A percentile compares a stretch with the other conserved stretches of the same genome.
Conservation (phyloP, 1,284 basidiomycete species). For the Melampsora abietis-canadensis region DNA sequence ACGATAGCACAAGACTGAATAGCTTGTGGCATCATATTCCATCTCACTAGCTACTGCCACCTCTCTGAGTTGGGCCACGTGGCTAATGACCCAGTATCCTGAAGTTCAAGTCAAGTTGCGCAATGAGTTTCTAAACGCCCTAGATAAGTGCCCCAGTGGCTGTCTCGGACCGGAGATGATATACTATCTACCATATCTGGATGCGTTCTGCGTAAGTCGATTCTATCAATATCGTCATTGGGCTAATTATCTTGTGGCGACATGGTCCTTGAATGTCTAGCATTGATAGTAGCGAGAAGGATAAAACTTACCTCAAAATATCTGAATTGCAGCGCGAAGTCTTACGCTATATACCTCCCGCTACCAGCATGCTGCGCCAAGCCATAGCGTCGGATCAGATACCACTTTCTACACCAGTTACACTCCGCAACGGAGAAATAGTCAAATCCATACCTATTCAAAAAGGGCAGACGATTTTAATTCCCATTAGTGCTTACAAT, state of each 20-base stretch:
- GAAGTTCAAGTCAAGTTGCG: conserved; percentile 12
- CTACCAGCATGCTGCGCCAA: neutral
- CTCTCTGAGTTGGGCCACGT: conserved; percentile 6
- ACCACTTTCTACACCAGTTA: conserved; percentile 2
- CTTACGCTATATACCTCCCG: conserved; percentile 6
- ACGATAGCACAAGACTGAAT: neutral
- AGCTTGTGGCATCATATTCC: neutral
- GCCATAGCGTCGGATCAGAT: neutral
- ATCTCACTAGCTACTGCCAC: neutral
- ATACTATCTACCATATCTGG: conserved; percentile 4
- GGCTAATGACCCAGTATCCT: conserved; percentile 2
- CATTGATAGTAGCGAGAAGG: neutral
- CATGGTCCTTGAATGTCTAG: neutral
- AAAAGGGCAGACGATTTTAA: neutral
- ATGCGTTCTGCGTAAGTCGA: conserved; percentile 16
- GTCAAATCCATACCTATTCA: conserved; percentile 3
- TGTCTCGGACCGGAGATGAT: conserved; percentile 11
- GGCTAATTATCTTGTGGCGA: too few relatives aligned
- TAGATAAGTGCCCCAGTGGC: neutral
- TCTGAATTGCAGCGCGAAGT: neutral
- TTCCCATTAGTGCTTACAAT: neutral
- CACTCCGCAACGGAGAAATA: neutral
- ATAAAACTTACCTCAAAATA: neutral
- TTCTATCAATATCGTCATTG: neutral
- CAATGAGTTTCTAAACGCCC: conserved; percentile 8